Evolutionary conservation across 345 rosid species (phyloP).

Genomic region (Linum tenue): DNA sequence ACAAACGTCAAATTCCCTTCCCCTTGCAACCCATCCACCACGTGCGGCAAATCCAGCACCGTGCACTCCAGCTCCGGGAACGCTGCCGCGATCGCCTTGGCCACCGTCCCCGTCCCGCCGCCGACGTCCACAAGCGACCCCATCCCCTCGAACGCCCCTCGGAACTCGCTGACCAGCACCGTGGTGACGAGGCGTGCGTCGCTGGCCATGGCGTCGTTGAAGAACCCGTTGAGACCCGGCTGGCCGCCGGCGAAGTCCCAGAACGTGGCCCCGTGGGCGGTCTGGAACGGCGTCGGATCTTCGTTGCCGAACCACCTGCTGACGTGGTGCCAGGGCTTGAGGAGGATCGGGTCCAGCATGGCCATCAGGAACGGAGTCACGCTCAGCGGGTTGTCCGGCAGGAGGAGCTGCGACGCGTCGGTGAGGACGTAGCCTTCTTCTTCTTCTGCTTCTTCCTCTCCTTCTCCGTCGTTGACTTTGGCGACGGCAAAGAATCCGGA

Average conservation of each 20-base stretch:
- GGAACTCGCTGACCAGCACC: conserved; percentile 7
- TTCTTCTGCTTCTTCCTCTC: conserved; percentile 2
- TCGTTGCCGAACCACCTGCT: conserved; percentile 25
- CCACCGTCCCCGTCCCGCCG: conserved; percentile 25
- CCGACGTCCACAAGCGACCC: conserved; percentile 27
- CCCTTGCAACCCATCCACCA: conserved; percentile 16
- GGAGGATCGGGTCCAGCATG: conserved; percentile 8
- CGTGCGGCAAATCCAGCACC: conserved; percentile 17
- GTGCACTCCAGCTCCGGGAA: conserved; percentile 19
- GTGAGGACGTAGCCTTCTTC: conserved; percentile 22
- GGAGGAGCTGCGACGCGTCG: conserved; percentile 17
- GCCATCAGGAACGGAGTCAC: background rate
- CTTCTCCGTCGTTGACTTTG: background rate
- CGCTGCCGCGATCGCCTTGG: conserved; percentile 15
- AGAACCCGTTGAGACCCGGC: background rate
- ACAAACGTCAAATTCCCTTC: conserved; percentile 19
- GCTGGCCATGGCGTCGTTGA: conserved; percentile 23
- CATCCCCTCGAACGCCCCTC: conserved; percentile 18
- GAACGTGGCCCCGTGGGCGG: background rate
- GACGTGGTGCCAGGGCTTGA: conserved; percentile 15
- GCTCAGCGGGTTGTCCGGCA: conserved; percentile 5
- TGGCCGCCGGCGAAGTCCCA: conserved; percentile 12
- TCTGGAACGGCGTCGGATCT: conserved; percentile 4
- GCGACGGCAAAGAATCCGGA: conserved; percentile 25
- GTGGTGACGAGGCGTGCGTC: conserved; percentile 16